Percentiles rank a stretch among this genome's conserved stretches.
Conservation (phyloP, 768 basidiomycete species). For the Termitomyces sp. region DNA sequence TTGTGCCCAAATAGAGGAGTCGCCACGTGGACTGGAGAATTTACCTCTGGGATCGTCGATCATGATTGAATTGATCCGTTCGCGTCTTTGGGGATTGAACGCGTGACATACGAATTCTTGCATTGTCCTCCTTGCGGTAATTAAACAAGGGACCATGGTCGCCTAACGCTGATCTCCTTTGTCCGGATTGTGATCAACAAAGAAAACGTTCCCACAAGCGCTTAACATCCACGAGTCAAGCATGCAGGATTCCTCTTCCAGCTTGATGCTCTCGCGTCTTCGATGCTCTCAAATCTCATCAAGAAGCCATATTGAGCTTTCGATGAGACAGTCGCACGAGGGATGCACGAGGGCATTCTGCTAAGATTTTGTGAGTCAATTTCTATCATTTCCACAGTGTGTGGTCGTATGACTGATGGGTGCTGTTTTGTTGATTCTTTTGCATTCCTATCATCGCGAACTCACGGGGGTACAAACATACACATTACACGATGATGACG, state of each 20-base stretch:
- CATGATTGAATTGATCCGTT: neutral
- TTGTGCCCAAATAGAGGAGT: neutral
- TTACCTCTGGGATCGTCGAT: neutral
- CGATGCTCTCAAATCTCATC: too few species aligned
- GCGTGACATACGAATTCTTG: too few species aligned
- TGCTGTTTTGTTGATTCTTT: neutral
- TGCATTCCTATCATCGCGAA: neutral
- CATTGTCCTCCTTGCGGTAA: neutral
- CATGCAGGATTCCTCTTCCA: neutral
- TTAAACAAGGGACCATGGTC: neutral
- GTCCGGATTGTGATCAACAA: neutral
- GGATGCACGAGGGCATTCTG: neutral
- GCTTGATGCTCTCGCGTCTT: neutral
- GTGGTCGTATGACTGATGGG: neutral
- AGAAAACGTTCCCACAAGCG: neutral
- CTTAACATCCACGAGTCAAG: neutral
- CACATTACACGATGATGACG: neutral
- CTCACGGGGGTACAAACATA: neutral
- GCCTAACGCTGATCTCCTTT: neutral
- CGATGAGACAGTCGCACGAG: neutral
- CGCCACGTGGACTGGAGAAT: neutral
- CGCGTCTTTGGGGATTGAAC: neutral
- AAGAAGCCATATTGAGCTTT: neutral
- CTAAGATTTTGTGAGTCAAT: neutral
- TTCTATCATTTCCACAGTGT: too few species aligned